Evolutionary conservation across 2,329 filamentous ascomycete genomes (phyloP).

Genomic region (Botryotinia globosa): DNA sequence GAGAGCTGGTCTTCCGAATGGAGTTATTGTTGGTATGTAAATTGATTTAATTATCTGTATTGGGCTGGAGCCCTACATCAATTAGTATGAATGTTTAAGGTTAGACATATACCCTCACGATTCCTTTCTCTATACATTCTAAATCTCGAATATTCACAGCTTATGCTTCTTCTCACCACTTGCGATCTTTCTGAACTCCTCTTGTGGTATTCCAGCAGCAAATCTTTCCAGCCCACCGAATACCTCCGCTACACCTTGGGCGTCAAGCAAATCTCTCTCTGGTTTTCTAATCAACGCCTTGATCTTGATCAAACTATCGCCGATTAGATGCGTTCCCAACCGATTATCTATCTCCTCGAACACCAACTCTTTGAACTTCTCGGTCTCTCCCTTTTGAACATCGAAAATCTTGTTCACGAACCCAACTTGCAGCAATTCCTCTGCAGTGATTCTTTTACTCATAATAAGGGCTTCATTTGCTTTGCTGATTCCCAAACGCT

Average conservation of each 20-base stretch:
- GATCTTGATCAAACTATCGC: constrained; percentile 75
- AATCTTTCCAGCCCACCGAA: constrained; percentile 84
- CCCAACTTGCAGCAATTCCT: constrained; percentile 71
- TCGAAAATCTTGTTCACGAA: constrained; percentile 84
- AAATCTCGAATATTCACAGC: constrained; percentile 49
- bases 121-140: constrained; percentile 18
- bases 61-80: background rate
- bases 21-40: background rate
- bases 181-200: constrained; percentile 83
- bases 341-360: constrained; percentile 76
- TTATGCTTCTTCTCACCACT: constrained; percentile 93
- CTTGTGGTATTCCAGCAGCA: constrained; percentile 62
- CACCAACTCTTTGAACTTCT: constrained; percentile 68
- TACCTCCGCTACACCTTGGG: constrained; percentile 78
- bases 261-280: constrained; percentile 69
- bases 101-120: background rate
- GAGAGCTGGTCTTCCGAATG: background rate
- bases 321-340: constrained; percentile 75
- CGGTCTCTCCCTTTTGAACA: constrained; percentile 57
- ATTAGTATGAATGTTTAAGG: background rate
- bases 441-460: constrained; percentile 71
- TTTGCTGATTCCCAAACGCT: constrained; percentile 73
- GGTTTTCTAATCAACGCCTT: constrained; percentile 79
- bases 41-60: background rate
- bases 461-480: constrained; percentile 93